Conservation (phyloP, 2,329 filamentous ascomycete genomes). For the Fusarium torulosum region DNA sequence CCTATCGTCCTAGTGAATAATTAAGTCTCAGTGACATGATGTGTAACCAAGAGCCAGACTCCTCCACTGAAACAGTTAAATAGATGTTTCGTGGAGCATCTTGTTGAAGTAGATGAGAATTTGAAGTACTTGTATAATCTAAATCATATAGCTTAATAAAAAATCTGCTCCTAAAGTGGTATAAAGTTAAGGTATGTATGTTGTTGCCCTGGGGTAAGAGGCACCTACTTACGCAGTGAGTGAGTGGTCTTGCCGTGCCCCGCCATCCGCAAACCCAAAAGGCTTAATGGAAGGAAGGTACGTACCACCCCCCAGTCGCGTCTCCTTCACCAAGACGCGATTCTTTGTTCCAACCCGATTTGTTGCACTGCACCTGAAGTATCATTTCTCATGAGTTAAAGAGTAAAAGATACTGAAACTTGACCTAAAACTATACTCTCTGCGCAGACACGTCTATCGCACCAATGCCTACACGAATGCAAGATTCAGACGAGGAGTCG, state of each 20-base stretch:
- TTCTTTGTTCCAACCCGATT: conserved; percentile 9
- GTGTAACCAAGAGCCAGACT: neutral
- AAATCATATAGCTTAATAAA: no score
- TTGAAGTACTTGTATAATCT: no score
- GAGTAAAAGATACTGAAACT: neutral
- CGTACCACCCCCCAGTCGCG: conserved; percentile 15
- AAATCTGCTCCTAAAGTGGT: no score
- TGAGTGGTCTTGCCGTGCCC: neutral
- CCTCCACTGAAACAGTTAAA: no score
- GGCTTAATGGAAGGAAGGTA: conserved; percentile 10
- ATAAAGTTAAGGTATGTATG: no score
- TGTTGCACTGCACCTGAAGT: neutral
- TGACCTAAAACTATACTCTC: neutral
- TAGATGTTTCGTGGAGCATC: no score
- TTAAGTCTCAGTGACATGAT: neutral
- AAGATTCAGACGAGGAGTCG: conserved; percentile 40
- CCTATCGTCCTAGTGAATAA: neutral
- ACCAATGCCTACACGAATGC: conserved; percentile 48
- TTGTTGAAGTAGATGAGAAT: no score
- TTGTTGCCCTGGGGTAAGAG: no score
- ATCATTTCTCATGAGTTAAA: neutral
- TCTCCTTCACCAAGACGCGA: conserved; percentile 27
- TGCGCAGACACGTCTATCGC: neutral
- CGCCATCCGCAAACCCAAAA: neutral
- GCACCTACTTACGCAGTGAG: no score